Conservation (phyloP, 2,329 filamentous ascomycete genomes). For the Botrytis sinoallii region DNA sequence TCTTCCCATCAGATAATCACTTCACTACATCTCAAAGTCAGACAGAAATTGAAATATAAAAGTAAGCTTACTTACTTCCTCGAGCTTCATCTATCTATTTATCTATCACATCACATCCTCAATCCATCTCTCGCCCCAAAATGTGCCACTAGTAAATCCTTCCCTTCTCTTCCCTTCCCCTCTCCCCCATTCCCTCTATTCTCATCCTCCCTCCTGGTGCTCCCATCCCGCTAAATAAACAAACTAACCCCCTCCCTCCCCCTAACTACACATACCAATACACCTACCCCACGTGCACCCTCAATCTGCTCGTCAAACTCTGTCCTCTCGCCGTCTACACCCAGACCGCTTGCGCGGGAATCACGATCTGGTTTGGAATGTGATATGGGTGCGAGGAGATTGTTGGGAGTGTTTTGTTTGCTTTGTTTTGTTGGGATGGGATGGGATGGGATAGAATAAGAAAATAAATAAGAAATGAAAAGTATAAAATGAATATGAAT, state of each 20-base stretch:
- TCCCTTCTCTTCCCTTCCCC: neutral
- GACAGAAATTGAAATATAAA: neutral
- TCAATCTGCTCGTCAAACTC: constrained; percentile 34
- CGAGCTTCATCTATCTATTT: neutral
- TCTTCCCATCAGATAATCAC: neutral
- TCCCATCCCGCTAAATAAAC: too few relatives aligned
- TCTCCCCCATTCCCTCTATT: too few relatives aligned
- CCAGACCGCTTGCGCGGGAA: constrained; percentile 35
- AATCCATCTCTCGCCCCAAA: neutral
- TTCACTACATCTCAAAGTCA: neutral
- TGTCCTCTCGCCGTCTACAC: constrained; percentile 30
- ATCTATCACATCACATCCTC: neutral
- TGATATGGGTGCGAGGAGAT: constrained; percentile 31
- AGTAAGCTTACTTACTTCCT: too few relatives aligned
- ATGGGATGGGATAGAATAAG: accelerated
- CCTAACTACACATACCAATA: constrained; percentile 35
- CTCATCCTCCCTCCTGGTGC: too few relatives aligned
- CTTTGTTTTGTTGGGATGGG: neutral
- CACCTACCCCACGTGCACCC: constrained; percentile 33
- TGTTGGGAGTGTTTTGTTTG: constrained; percentile 32
- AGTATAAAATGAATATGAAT: too few relatives aligned
- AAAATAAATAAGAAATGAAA: too few relatives aligned
- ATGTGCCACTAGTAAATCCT: constrained; percentile 14
- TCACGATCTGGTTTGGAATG: constrained; percentile 36
- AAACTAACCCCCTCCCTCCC: constrained; percentile 21